Percentiles rank a stretch among this genome's conserved stretches.
These are phyloP conservation scores for Aspergillus nanangensis DNA, from an alignment of 495 filamentous ascomycete species.

Conservation along the genomic window DNA sequence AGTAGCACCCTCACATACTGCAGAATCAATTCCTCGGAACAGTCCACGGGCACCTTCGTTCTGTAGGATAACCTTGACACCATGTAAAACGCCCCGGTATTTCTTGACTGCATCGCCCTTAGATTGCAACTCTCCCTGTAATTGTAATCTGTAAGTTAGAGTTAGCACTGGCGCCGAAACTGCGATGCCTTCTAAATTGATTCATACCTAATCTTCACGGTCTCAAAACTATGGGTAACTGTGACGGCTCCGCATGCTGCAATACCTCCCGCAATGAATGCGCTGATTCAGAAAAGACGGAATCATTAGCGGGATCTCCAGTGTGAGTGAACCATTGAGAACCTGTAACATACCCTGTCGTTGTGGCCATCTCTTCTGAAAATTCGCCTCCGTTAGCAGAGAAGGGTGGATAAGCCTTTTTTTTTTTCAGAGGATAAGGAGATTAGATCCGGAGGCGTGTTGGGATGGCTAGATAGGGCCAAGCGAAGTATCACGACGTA, in stretches of 20 bases:
- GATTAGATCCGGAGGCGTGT: too few species aligned
- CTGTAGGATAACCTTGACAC: slow-evolving; percentile 80
- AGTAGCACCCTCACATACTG: slow-evolving; percentile 44
- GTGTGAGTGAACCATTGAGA: not conserved
- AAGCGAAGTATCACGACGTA: too few species aligned
- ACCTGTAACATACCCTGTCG: slow-evolving; percentile 38
- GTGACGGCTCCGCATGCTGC: slow-evolving; percentile 97
- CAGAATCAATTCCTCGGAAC: slow-evolving; percentile 84
- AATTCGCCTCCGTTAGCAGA: slow-evolving; percentile 15
- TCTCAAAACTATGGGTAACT: slow-evolving; percentile 97
- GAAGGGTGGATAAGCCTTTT: not conserved
- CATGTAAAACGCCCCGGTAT: slow-evolving; percentile 92
- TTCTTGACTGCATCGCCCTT: slow-evolving; percentile 78
- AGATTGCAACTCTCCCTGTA: slow-evolving; percentile 91
- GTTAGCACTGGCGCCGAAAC: too few species aligned
- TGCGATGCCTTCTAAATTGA: too few species aligned
- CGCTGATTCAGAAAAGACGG: slow-evolving; percentile 28
- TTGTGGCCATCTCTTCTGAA: slow-evolving; percentile 43
- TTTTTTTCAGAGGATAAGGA: too few species aligned
- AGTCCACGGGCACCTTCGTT: slow-evolving; percentile 87
- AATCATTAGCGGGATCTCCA: too few species aligned
- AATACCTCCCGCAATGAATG: slow-evolving; percentile 92
- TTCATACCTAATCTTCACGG: slow-evolving; percentile 88
- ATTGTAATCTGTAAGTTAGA: slow-evolving; percentile 66
- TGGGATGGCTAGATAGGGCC: too few species aligned